phyloP scores from a whole-genome alignment of 1,139 yeast species.

The Eremothecium coryli region DNA sequence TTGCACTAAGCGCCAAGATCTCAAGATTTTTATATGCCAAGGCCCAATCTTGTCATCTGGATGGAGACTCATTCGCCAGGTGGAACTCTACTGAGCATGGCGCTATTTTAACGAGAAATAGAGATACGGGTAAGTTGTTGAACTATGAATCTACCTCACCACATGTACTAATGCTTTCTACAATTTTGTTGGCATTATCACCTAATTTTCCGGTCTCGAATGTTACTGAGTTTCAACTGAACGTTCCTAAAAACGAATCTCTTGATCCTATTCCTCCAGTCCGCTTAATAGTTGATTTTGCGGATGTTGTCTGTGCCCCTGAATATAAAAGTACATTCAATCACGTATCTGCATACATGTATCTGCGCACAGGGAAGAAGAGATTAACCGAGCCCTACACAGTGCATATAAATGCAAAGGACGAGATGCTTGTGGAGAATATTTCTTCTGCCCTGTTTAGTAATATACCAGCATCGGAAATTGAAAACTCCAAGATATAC shows the following conservation, averaged over 20 bases:
- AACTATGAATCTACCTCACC: constrained; percentile 38
- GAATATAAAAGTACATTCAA: constrained; percentile 55
- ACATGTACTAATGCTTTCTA: constrained; percentile 57
- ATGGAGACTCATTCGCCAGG: constrained; percentile 19
- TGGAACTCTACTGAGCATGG: constrained; percentile 68
- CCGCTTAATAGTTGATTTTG: constrained; percentile 72
- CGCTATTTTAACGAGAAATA: constrained; percentile 57
- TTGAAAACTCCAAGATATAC: constrained; percentile 53
- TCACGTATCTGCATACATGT: constrained; percentile 66
- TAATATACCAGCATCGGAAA: constrained; percentile 65
- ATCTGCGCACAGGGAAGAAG: constrained; percentile 54
- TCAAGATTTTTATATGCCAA: constrained; percentile 53
- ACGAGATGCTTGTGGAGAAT: constrained; percentile 53
- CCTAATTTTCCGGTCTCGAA: constrained; percentile 58
- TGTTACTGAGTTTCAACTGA: constrained; percentile 30
- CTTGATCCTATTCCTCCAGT: constrained; percentile 53
- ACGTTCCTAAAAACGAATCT: constrained; percentile 40
- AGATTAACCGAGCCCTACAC: constrained; percentile 76
- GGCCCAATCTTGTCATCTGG: constrained; percentile 28
- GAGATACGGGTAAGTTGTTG: constrained; percentile 53
- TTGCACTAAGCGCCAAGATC: constrained; percentile 52
- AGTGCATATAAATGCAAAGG: constrained; percentile 51
- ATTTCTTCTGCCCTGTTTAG: constrained; percentile 73
- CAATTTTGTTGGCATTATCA: constrained; percentile 61
- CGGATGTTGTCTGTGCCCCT: constrained; percentile 54